These are phyloP conservation scores for Phialophora chinensis DNA, from an alignment of 2,329 filamentous ascomycete genomes.

Conservation along the genomic window DNA sequence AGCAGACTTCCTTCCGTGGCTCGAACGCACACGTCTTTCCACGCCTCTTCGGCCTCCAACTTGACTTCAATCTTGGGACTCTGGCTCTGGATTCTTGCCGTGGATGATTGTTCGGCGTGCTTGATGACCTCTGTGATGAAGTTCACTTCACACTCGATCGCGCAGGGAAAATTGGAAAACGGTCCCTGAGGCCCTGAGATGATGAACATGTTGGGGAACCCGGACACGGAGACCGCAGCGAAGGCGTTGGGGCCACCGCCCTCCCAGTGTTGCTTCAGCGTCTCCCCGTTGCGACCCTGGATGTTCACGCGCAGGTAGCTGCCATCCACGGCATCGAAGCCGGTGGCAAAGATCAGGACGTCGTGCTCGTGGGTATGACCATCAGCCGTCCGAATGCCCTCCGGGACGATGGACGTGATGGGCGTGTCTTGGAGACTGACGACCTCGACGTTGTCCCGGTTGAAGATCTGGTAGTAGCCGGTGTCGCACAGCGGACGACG, in stretches of 20 bases:
- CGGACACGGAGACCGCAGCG: slow-evolving; percentile 48
- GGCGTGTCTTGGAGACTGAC: slow-evolving; percentile 51
- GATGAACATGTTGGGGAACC: slow-evolving; percentile 58
- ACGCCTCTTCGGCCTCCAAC: slow-evolving; percentile 53
- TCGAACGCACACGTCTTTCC: slow-evolving; percentile 54
- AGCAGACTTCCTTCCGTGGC: slow-evolving; percentile 47
- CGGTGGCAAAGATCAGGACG: slow-evolving; percentile 50
- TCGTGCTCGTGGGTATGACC: slow-evolving; percentile 49
- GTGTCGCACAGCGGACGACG: slow-evolving; percentile 58
- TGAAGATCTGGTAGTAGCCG: slow-evolving; percentile 58
- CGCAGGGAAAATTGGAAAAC: slow-evolving; percentile 61
- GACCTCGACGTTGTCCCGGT: slow-evolving; percentile 54
- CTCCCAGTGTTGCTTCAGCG: slow-evolving; percentile 45
- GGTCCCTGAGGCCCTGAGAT: slow-evolving; percentile 62
- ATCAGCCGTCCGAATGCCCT: slow-evolving; percentile 49
- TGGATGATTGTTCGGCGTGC: slow-evolving; percentile 26
- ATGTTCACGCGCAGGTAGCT: slow-evolving; percentile 51
- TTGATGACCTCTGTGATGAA: slow-evolving; percentile 46
- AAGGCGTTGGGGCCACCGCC: slow-evolving; percentile 45
- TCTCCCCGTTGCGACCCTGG: slow-evolving; percentile 44
- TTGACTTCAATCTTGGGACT: slow-evolving; percentile 51
- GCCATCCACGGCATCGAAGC: slow-evolving; percentile 51
- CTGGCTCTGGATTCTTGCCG: slow-evolving; percentile 54
- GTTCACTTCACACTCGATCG: slow-evolving; percentile 50
- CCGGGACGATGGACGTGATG: slow-evolving; percentile 48